A percentile compares a stretch with the other conserved stretches of the same genome.
Conservation (phyloP, 1,139 yeast species). For the Candida buenavistaensis region DNA sequence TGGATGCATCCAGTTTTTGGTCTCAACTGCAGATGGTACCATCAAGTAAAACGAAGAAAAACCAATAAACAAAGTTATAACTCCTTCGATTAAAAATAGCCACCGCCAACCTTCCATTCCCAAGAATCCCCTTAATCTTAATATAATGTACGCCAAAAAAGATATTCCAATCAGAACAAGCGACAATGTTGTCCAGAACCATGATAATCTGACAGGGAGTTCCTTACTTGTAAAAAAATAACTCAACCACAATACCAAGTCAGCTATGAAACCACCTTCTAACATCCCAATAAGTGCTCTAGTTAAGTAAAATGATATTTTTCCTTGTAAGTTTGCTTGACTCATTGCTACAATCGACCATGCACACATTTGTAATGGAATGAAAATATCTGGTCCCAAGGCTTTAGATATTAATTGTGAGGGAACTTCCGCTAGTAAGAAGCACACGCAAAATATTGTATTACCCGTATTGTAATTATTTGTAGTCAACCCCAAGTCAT, state of each 20-base stretch:
- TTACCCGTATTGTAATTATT: slow-evolving; percentile 33
- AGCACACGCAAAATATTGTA: slow-evolving; percentile 27
- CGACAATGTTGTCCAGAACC: slow-evolving; percentile 18
- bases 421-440: slow-evolving; percentile 34
- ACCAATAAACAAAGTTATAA: slow-evolving; percentile 57
- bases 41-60: slow-evolving; percentile 51
- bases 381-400: slow-evolving; percentile 32
- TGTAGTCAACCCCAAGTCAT: slow-evolving; percentile 28
- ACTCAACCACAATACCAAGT: slow-evolving; percentile 27
- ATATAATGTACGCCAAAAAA: slow-evolving; percentile 33
- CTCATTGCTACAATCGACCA: slow-evolving; percentile 33
- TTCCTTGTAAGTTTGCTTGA: slow-evolving; percentile 26
- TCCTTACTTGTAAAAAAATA: slow-evolving; percentile 29
- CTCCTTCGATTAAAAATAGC: slow-evolving; percentile 66
- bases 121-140: slow-evolving; percentile 27
- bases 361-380: slow-evolving; percentile 31
- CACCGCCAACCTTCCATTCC: slow-evolving; percentile 57
- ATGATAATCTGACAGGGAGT: slow-evolving; percentile 25
- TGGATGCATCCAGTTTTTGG: slow-evolving; percentile 49
- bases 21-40: slow-evolving; percentile 61
- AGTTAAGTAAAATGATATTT: slow-evolving; percentile 25
- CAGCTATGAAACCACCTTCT: slow-evolving; percentile 36
- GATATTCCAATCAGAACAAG: slow-evolving; percentile 35
- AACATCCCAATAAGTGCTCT: slow-evolving; percentile 28
- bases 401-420: slow-evolving; percentile 32